Percentiles rank a stretch among this genome's conserved stretches.
phyloP scores from a whole-genome alignment of 331 rosid genomes.

The Ulmus americana region DNA sequence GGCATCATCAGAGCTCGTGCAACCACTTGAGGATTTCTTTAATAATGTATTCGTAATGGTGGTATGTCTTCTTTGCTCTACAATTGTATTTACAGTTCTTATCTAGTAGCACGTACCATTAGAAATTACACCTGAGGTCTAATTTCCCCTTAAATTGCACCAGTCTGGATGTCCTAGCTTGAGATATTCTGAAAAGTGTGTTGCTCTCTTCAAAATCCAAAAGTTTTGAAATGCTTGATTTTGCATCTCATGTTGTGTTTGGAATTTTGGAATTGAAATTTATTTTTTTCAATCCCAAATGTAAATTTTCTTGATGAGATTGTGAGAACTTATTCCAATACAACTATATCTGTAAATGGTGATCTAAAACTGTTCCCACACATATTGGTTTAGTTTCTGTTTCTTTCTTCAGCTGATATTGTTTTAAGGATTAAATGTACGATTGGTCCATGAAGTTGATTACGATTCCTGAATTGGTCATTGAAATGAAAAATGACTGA shows the following conservation, averaged over 20 bases:
- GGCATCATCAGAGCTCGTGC: slow-evolving; percentile 59
- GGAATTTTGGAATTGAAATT: background rate
- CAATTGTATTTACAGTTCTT: background rate
- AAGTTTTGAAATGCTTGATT: background rate
- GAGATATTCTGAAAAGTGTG: background rate
- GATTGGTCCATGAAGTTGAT: background rate
- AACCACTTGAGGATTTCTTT: slow-evolving; percentile 89
- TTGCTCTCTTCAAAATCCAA: background rate
- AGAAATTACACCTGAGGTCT: too few species aligned
- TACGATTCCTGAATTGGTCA: too few species aligned
- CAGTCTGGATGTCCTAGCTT: background rate
- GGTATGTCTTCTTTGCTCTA: slow-evolving; percentile 50
- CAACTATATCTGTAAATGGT: background rate
- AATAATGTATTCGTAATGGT: slow-evolving; percentile 82
- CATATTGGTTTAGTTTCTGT: background rate
- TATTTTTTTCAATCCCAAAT: background rate
- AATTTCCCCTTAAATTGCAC: too few species aligned
- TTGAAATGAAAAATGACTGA: background rate
- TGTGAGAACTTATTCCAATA: background rate
- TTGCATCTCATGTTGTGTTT: background rate
- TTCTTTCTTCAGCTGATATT: background rate
- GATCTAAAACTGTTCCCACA: background rate
- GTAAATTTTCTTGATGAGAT: background rate
- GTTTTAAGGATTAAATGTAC: background rate
- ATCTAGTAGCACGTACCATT: background rate